Evolutionary conservation across 805 yeast species (phyloP).

Genomic region (Maudiozyma turicensis): DNA sequence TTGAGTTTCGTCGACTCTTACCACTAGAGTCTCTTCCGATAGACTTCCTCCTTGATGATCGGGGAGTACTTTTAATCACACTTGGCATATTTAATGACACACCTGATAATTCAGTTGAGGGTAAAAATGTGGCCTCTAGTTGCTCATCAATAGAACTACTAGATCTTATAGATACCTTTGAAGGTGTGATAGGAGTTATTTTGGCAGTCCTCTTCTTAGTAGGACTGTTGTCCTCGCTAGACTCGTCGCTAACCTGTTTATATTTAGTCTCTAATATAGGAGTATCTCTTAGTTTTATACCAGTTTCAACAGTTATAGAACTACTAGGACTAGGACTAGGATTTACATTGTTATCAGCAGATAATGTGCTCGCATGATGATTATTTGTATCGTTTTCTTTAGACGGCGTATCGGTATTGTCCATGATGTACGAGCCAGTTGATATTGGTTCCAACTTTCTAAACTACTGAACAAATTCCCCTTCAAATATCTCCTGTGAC

Average conservation of each 20-base stretch:
- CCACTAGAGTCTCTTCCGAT: conserved; percentile 25
- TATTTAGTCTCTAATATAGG: too few relatives aligned
- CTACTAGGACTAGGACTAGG: too few relatives aligned
- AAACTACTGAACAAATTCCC: too few relatives aligned
- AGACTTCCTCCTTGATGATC: conserved; percentile 13
- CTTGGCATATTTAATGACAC: neutral
- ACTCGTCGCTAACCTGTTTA: neutral
- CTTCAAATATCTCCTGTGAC: too few relatives aligned
- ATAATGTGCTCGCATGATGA: too few relatives aligned
- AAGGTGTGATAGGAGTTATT: conserved; percentile 1
- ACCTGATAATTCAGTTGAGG: neutral
- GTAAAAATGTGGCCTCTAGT: neutral
- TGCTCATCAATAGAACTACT: neutral
- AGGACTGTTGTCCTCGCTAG: neutral
- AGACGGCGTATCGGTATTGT: too few relatives aligned
- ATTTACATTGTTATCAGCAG: too few relatives aligned
- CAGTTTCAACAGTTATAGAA: neutral
- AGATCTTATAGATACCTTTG: neutral
- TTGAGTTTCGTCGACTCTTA: conserved; percentile 16
- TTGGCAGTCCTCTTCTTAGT: neutral
- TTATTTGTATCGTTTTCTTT: too few relatives aligned
- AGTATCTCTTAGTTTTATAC: neutral
- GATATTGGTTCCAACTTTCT: too few relatives aligned
- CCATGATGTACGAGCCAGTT: too few relatives aligned
- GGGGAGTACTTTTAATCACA: neutral